Evolutionary conservation across 768 basidiomycete species (phyloP).

Genomic region (Asterophora lycoperdoides): DNA sequence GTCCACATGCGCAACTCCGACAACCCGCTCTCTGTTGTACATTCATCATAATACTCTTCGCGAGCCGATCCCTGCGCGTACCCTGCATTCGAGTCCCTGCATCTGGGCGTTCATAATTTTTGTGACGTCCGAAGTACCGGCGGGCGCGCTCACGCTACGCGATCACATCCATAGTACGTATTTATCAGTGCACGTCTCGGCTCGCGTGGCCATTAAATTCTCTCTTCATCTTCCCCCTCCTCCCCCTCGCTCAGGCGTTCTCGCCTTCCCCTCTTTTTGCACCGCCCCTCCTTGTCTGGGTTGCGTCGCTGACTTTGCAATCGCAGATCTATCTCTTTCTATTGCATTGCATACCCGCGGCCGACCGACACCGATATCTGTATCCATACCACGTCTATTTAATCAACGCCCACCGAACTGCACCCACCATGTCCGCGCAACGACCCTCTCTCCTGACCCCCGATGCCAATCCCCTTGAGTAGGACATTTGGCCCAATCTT

Average conservation of each 20-base stretch:
- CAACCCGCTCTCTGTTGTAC: too few species aligned
- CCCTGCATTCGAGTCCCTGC: not conserved
- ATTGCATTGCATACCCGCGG: not conserved
- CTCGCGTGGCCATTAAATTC: too few species aligned
- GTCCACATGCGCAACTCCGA: too few species aligned
- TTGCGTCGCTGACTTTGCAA: not conserved
- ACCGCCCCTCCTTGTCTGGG: not conserved
- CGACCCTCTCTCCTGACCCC: constrained; percentile 29
- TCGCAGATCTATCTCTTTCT: not conserved
- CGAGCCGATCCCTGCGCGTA: too few species aligned
- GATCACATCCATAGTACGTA: constrained; percentile 10
- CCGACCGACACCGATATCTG: not conserved
- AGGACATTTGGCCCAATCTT: constrained; percentile 4
- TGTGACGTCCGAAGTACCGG: not conserved
- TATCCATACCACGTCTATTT: not conserved
- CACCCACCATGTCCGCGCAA: constrained; percentile 22
- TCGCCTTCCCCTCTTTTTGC: not conserved
- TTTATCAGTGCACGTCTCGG: not conserved
- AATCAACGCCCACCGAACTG: not conserved
- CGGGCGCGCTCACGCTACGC: not conserved
- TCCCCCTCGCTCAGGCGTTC: not conserved
- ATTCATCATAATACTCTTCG: too few species aligned
- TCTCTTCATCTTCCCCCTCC: not conserved
- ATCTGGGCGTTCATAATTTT: not conserved
- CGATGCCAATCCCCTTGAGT: constrained; percentile 33